Evolutionary conservation across 169 alveolate species (phyloP).

Genomic region (Plasmodium coatneyi): DNA sequence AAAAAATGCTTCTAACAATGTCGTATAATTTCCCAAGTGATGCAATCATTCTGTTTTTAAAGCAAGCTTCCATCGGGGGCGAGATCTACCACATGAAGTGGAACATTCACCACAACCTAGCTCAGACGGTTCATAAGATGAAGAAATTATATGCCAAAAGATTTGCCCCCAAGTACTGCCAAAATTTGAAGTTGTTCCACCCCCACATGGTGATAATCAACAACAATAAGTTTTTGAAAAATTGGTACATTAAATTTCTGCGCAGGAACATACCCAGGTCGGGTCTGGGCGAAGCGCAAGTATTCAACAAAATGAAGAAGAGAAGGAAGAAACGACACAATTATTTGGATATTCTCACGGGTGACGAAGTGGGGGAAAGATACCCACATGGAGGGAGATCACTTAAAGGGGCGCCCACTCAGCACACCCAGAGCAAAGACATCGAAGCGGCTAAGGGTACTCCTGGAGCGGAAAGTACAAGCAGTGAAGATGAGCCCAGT

Average conservation of each 20-base stretch:
- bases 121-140: neutral
- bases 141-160: conserved; percentile 16
- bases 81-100: conserved; percentile 27
- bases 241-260: conserved; percentile 35
- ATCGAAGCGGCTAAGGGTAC: neutral
- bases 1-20: conserved; percentile 29
- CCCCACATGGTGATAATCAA: conserved; percentile 21
- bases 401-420: neutral
- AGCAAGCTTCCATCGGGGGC: conserved; percentile 37
- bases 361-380: neutral
- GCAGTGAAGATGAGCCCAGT: neutral
- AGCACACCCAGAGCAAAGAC: neutral
- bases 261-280: neutral
- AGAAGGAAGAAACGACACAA: neutral
- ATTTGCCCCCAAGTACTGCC: neutral
- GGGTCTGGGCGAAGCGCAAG: neutral
- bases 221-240: conserved; percentile 14
- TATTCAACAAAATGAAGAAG: neutral
- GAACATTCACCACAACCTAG: neutral
- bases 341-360: neutral
- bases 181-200: conserved; percentile 18
- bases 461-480: neutral
- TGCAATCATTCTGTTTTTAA: conserved; percentile 15
- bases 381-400: neutral
- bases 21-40: conserved; percentile 43